Percentiles rank a stretch among this genome's conserved stretches.
phyloP scores from a whole-genome alignment of 441 rosid genomes.

The Gossypium gossypioides region DNA sequence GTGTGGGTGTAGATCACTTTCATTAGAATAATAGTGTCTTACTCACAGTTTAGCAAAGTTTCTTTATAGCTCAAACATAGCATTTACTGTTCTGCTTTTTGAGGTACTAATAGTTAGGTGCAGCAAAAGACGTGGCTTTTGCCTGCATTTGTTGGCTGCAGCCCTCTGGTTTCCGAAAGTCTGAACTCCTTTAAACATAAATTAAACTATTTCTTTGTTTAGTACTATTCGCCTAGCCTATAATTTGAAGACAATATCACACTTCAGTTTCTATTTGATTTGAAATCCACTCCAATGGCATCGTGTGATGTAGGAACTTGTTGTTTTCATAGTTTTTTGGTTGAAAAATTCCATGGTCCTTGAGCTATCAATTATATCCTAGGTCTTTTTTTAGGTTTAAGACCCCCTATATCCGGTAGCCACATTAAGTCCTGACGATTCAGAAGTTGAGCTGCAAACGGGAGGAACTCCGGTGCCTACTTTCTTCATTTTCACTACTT shows the following conservation, averaged over 20 bases:
- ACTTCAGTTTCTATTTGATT: too few relatives aligned
- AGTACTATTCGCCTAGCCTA: neutral
- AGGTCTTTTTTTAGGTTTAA: neutral
- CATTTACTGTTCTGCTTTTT: neutral
- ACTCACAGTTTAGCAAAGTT: neutral
- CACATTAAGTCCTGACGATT: neutral
- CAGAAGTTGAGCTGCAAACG: neutral
- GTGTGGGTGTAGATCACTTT: neutral
- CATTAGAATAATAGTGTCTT: neutral
- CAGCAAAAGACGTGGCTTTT: neutral
- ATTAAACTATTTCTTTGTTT: neutral
- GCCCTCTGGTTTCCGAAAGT: neutral
- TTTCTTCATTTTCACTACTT: neutral
- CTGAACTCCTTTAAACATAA: neutral
- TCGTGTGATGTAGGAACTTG: neutral
- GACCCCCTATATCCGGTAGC: neutral
- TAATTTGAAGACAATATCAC: too few relatives aligned
- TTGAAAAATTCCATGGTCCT: neutral
- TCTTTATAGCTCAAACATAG: neutral
- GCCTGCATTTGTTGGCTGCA: neutral
- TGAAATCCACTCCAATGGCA: neutral
- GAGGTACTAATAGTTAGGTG: neutral
- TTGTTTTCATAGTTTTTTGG: neutral
- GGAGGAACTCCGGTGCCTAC: neutral
- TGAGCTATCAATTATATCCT: neutral